These are phyloP conservation scores for Lentinula sp. DNA, from an alignment of 768 basidiomycete species.

Conservation along the genomic window DNA sequence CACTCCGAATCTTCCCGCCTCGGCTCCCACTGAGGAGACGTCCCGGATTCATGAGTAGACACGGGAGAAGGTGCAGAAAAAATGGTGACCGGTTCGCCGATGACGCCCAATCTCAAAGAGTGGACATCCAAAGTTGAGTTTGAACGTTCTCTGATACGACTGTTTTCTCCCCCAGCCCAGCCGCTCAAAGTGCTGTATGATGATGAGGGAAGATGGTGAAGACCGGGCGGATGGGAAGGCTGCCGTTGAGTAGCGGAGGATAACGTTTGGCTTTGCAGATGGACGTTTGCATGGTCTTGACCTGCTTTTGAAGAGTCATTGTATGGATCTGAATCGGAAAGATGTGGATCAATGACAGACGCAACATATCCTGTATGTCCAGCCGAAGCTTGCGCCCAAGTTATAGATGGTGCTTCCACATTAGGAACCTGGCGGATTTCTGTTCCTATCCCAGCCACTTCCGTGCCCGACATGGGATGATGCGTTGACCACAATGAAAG, in stretches of 20 bases:
- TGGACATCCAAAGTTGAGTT: background rate
- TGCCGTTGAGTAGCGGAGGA: background rate
- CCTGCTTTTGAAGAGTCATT: background rate
- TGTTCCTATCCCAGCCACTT: background rate
- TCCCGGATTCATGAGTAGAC: background rate
- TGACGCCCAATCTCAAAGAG: background rate
- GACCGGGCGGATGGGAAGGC: background rate
- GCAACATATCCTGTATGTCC: conserved; percentile 1
- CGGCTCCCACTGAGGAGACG: too few species aligned
- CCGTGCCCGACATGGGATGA: background rate
- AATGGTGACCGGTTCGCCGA: background rate
- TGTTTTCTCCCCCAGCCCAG: background rate
- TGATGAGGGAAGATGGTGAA: background rate
- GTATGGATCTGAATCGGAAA: background rate
- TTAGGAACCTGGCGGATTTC: background rate
- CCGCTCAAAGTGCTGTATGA: conserved; percentile 4
- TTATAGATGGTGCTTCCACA: background rate
- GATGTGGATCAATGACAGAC: background rate
- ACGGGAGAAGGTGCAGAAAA: background rate
- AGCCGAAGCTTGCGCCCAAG: background rate
- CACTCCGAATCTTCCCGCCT: too few species aligned
- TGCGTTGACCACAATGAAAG: background rate
- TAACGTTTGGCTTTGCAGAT: background rate
- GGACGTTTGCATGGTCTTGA: background rate
- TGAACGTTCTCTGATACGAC: background rate